Evolutionary conservation across 495 filamentous ascomycete species (phyloP).

Genomic region (Astrothelium macrocarpum): DNA sequence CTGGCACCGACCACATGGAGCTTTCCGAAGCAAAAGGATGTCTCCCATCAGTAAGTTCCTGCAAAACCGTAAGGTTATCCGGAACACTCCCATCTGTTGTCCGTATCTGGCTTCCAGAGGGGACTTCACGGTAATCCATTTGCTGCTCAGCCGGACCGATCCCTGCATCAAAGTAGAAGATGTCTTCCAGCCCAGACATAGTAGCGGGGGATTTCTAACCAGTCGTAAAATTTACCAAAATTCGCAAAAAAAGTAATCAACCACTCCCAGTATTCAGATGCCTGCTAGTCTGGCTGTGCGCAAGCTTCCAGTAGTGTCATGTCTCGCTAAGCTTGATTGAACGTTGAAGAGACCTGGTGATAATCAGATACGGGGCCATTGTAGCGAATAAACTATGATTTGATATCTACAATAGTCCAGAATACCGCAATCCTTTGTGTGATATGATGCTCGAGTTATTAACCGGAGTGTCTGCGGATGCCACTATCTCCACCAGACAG

Average conservation of each 20-base stretch:
- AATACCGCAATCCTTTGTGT: background rate
- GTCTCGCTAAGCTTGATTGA: background rate
- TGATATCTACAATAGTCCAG: background rate
- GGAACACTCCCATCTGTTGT: background rate
- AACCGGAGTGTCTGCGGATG: background rate
- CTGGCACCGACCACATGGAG: background rate
- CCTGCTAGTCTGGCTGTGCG: background rate
- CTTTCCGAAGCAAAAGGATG: background rate
- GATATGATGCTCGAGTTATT: background rate
- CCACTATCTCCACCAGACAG: background rate
- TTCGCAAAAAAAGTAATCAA: background rate
- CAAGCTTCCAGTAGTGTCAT: background rate
- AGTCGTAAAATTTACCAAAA: background rate
- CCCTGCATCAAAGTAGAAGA: background rate
- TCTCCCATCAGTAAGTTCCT: background rate
- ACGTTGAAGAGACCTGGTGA: background rate
- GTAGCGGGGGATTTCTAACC: background rate
- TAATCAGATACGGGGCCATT: background rate
- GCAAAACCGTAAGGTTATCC: background rate
- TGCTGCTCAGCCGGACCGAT: background rate
- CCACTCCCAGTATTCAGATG: background rate
- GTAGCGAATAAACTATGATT: background rate
- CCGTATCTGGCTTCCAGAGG: background rate
- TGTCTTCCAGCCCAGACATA: background rate
- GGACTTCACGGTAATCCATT: background rate